Conservation (phyloP, 768 basidiomycete genomes). For the Zangia roseola region DNA sequence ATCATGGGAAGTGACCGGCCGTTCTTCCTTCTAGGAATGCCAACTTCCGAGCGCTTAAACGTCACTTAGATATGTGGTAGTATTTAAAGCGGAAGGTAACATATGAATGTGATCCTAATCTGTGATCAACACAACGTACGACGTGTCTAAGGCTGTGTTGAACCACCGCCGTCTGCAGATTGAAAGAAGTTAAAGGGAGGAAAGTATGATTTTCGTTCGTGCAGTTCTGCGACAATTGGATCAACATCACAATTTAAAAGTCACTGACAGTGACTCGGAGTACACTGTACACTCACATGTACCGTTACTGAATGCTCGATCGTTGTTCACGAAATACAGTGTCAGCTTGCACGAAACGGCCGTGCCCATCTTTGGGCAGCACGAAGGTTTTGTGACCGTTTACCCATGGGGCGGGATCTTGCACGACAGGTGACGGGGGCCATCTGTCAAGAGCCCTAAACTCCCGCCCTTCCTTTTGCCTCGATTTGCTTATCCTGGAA, state of each 20-base stretch:
- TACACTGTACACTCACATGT: not conserved
- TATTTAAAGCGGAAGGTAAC: no score
- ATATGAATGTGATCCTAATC: no score
- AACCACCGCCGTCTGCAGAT: no score
- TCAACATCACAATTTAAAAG: not conserved
- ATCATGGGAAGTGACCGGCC: no score
- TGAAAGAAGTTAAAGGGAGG: no score
- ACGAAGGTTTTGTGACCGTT: conserved; percentile 25
- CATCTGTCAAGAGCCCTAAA: not conserved
- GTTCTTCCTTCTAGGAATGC: no score
- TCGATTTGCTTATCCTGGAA: not conserved
- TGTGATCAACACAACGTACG: no score
- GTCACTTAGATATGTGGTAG: no score
- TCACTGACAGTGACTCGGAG: no score
- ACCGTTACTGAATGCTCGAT: not conserved
- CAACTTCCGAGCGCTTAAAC: no score
- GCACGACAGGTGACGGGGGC: conserved; percentile 5
- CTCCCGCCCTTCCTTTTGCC: not conserved
- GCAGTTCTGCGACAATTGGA: not conserved
- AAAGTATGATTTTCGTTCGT: no score
- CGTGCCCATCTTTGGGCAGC: conserved; percentile 27
- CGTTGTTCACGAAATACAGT: not conserved
- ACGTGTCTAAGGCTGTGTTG: no score
- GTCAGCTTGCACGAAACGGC: conserved; percentile 10
- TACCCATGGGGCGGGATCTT: conserved; percentile 30